These are phyloP conservation scores for Leptomonas pyrrhocoris DNA, from an alignment of 208 protist genomes.

Conservation along the genomic window DNA sequence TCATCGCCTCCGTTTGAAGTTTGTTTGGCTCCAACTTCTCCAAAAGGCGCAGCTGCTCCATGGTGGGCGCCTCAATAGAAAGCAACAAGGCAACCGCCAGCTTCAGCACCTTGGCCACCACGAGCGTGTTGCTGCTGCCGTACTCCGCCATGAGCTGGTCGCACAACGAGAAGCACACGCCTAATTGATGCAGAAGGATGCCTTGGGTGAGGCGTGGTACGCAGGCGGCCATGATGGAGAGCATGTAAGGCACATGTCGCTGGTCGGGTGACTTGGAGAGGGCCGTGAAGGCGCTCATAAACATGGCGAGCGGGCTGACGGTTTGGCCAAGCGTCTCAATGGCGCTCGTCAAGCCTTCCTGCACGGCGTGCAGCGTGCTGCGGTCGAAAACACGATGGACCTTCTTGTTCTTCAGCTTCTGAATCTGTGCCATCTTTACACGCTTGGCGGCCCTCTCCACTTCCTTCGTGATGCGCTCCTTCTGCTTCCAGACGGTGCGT, in stretches of 20 bases:
- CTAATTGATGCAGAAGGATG: slow-evolving; percentile 60
- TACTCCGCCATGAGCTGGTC: slow-evolving; percentile 83
- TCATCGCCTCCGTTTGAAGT: slow-evolving; percentile 64
- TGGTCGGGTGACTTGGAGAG: slow-evolving; percentile 65
- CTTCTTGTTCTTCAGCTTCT: slow-evolving; percentile 78
- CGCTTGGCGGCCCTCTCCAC: slow-evolving; percentile 51
- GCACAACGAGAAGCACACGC: slow-evolving; percentile 45
- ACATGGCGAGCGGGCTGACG: slow-evolving; percentile 77
- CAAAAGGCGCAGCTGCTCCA: slow-evolving; percentile 43
- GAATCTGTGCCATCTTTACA: slow-evolving; percentile 46
- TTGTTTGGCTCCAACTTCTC: slow-evolving; percentile 78
- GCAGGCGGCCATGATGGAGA: slow-evolving; percentile 79
- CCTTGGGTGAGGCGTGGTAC: slow-evolving; percentile 74
- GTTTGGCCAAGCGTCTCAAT: slow-evolving; percentile 67
- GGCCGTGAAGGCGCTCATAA: slow-evolving; percentile 79
- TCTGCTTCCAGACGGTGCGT: slow-evolving; percentile 54
- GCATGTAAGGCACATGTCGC: slow-evolving; percentile 80
- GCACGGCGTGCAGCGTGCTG: slow-evolving; percentile 58
- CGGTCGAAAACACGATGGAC: slow-evolving; percentile 77
- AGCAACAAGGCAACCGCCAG: slow-evolving; percentile 71
- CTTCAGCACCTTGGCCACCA: slow-evolving; percentile 78
- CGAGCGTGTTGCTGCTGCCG: slow-evolving; percentile 53
- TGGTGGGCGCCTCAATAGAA: slow-evolving; percentile 54
- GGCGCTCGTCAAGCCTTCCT: slow-evolving; percentile 72
- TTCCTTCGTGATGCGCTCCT: slow-evolving; percentile 53